These are phyloP conservation scores for Emergomyces africanus DNA, from an alignment of 2,329 filamentous ascomycete species.

Conservation along the genomic window DNA sequence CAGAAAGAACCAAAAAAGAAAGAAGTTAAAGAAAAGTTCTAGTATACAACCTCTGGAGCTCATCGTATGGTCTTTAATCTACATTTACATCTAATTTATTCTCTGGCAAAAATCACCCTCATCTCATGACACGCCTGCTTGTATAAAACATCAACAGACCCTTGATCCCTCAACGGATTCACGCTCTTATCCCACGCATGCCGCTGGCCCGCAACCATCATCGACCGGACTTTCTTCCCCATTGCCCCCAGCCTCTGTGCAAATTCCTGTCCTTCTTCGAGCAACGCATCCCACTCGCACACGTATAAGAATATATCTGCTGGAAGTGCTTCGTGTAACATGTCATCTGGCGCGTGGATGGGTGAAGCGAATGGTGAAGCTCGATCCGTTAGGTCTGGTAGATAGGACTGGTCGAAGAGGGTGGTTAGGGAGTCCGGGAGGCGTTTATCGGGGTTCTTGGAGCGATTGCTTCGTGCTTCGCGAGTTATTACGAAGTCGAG, in stretches of 20 bases:
- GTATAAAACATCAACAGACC: slow-evolving; percentile 30
- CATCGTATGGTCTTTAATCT: neutral
- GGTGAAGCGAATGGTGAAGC: slow-evolving; percentile 48
- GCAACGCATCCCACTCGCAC: slow-evolving; percentile 55
- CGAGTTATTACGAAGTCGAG: slow-evolving; percentile 50
- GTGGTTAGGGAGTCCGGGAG: slow-evolving; percentile 36
- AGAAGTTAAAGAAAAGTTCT: neutral
- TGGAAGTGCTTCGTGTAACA: slow-evolving; percentile 42
- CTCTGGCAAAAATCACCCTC: slow-evolving; percentile 22
- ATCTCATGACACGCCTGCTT: slow-evolving; percentile 32
- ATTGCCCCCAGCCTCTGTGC: slow-evolving; percentile 28
- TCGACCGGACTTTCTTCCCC: slow-evolving; percentile 33
- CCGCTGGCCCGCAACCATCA: slow-evolving; percentile 33
- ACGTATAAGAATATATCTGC: slow-evolving; percentile 49
- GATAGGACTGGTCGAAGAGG: slow-evolving; percentile 37
- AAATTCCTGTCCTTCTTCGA: slow-evolving; percentile 43
- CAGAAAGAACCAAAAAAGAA: too few relatives aligned
- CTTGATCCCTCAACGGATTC: slow-evolving; percentile 36
- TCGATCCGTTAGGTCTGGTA: slow-evolving; percentile 36
- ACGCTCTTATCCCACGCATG: slow-evolving; percentile 38
- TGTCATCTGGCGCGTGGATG: slow-evolving; percentile 40
- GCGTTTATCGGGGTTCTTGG: slow-evolving; percentile 38
- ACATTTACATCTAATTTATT: neutral
- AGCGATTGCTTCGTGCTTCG: slow-evolving; percentile 44
- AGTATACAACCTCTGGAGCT: too few relatives aligned